Evolutionary conservation across 441 rosid species (phyloP), one percentile per base, ranked within the genome.

Genomic region (Dalechampia spathulata): DNA sequence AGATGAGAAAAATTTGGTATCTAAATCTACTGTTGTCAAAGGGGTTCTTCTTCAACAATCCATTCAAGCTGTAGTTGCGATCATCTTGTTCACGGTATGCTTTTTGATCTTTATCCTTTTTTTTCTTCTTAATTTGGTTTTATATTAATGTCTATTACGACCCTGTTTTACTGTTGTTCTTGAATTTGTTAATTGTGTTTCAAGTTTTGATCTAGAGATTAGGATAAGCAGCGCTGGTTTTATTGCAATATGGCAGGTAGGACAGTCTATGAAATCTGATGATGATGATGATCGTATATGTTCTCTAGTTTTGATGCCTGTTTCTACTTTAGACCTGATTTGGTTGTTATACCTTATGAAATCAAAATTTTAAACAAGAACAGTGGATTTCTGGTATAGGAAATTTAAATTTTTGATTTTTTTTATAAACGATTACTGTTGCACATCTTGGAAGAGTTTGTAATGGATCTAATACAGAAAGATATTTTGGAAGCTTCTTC

Each of bases 21-120:
- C 97, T 13, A 83, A 83, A 60, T 38, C 34, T 2, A 56, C 77
- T 17, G 97, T 90, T 46, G 77, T 87, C 20, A 85, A 73, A 62
- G 94, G 91, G 3, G 91, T 90, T 72, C 78, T 90, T 67, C 79
- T 85, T 60, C 94, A 90, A 19, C 97, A 90, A 72, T 19, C 67
- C 38, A 57, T 87, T 52, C 96, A 90, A 71, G 96, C 92, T 55
- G 40, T 78, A 42, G 88, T 90, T 1, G 90, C 97, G n/a, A 77
- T 81, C 65, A 21, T 85, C 71, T 65, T 90, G 72, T 90, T 84
- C 48, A 73, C 72, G 75, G 95, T 86, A 22, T 30, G 64, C 17
- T 41, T 41, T 59, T 49, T 32, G 32, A n/a, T 13, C 55, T 40
- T 4, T 58, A 3, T 32, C 7, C 6, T 30, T 27, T 1, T 12